These are phyloP conservation scores for Hymenoscyphus fructigenus DNA, from an alignment of 2,329 filamentous ascomycete genomes.

Conservation along the genomic window DNA sequence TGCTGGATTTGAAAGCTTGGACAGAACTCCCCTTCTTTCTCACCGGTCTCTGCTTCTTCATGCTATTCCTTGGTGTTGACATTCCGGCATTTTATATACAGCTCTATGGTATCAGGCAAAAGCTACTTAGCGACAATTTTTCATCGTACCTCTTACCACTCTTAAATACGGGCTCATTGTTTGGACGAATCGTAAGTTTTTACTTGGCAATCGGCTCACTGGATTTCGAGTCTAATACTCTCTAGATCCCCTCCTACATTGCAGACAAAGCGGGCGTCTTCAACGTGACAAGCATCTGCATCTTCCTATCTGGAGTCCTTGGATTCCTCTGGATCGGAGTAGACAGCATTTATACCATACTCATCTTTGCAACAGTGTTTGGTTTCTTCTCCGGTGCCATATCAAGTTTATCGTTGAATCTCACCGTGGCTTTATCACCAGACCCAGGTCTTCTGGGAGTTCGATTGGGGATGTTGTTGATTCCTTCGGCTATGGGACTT, in stretches of 20 bases:
- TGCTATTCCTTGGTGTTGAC: constrained; percentile 47
- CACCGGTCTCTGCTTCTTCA: constrained; percentile 27
- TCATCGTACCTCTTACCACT: constrained; percentile 20
- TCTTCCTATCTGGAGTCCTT: constrained; percentile 49
- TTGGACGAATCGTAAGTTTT: constrained; percentile 46
- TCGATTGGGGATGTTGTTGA: constrained; percentile 48
- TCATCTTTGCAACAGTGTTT: constrained; percentile 63
- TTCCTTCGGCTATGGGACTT: constrained; percentile 46
- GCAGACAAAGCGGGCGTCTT: constrained; percentile 54
- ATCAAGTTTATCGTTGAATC: constrained; percentile 38
- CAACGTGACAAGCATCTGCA: constrained; percentile 47
- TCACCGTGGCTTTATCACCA: constrained; percentile 20
- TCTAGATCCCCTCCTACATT: constrained; percentile 47
- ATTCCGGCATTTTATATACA: constrained; percentile 49
- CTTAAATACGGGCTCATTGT: constrained; percentile 42
- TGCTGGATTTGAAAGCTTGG: constrained; percentile 41
- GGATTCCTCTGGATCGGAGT: constrained; percentile 52
- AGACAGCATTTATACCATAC: constrained; percentile 50
- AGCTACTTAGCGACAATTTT: constrained; percentile 39
- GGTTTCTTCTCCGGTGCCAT: constrained; percentile 68
- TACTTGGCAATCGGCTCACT: background rate
- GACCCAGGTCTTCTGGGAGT: constrained; percentile 54
- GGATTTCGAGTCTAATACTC: background rate
- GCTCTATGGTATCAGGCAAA: constrained; percentile 18
- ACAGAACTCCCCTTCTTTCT: constrained; percentile 37